Evolutionary conservation across 2,329 filamentous ascomycete genomes (phyloP), one percentile per base, ranked within the genome.

Genomic region (Hypoxylon sp.): DNA sequence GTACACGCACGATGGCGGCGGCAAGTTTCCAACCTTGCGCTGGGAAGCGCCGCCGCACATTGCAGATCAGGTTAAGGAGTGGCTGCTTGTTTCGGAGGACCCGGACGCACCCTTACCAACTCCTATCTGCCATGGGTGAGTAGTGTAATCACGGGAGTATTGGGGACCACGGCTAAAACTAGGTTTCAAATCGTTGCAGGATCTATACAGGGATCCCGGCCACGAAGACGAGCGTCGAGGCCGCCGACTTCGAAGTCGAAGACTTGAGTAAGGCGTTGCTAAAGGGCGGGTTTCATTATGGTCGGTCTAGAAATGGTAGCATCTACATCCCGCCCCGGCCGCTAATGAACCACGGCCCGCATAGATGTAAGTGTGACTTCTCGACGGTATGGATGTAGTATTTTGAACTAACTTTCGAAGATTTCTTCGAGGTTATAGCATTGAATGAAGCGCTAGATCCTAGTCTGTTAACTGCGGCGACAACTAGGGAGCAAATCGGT

Each of bases 401-500:
- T 23, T 50, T 7, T 6, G 16, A 19, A 21, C 23, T 47, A 21
- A 45, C 30, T 27, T 3, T 27, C 16, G 27, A 43, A 81, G 80
- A 86, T 58, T 83, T 85, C 73, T 87, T 79, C 61, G 77, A 83
- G 65, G 72, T 87, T 14, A 71, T 87, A 52, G 84, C 82, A 2
- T 72, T 87, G 54, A 82, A 75, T 7, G 78, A 82, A 57, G 74
- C 78, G 6, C 69, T 87, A 27, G 78, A 82, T 58, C 69, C 73
- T 16, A 71, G 66, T 2, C 71, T 79, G 32, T 67, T 84, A 41
- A 78, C 75, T 19, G 70, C 75, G 1, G 74, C 77, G 61, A 78
- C 81, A 8, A 82, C 78, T 1, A 79, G 78, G 48, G 79, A 82
- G 37, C 80, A 83, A 57, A 72, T 87, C 16, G 75, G 73, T 4